Evolutionary conservation across 257 asterid genomes (phyloP).

Genomic region (Galeopsis tetrahit): DNA sequence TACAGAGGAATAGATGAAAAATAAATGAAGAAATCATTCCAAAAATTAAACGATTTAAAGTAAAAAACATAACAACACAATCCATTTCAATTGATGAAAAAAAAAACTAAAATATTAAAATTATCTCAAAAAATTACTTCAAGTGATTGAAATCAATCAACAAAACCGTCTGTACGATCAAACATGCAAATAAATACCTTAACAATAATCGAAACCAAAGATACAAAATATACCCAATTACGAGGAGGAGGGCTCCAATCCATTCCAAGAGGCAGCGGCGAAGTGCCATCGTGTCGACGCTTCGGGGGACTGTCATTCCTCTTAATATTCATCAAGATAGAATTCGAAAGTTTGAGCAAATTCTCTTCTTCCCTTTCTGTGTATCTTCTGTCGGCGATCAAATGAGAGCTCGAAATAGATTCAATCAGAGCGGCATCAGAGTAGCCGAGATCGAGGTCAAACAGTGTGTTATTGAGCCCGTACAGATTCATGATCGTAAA

Average conservation of each 20-base stretch:
- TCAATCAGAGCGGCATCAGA: constrained; percentile 53
- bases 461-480: constrained; percentile 48
- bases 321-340: constrained; percentile 31
- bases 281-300: constrained; percentile 73
- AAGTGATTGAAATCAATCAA: not conserved
- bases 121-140: not conserved
- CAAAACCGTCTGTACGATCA: constrained; percentile 10
- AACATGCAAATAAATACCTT: not conserved
- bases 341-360: constrained; percentile 40
- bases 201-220: constrained; percentile 8
- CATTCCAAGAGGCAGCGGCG: constrained; percentile 89
- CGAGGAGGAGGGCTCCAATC: constrained; percentile 85
- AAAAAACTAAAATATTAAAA: not conserved
- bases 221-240: constrained; percentile 53
- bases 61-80: not conserved
- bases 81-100: not conserved
- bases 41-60: not conserved
- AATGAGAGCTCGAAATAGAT: constrained; percentile 43
- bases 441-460: constrained; percentile 58
- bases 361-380: constrained; percentile 34
- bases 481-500: constrained; percentile 51
- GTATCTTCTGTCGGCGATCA: constrained; percentile 31
- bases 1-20: constrained; percentile 4
- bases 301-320: constrained; percentile 47
- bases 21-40: not conserved